These are phyloP conservation scores for Viola odorata DNA, from an alignment of 345 rosid genomes.

Conservation along the genomic window DNA sequence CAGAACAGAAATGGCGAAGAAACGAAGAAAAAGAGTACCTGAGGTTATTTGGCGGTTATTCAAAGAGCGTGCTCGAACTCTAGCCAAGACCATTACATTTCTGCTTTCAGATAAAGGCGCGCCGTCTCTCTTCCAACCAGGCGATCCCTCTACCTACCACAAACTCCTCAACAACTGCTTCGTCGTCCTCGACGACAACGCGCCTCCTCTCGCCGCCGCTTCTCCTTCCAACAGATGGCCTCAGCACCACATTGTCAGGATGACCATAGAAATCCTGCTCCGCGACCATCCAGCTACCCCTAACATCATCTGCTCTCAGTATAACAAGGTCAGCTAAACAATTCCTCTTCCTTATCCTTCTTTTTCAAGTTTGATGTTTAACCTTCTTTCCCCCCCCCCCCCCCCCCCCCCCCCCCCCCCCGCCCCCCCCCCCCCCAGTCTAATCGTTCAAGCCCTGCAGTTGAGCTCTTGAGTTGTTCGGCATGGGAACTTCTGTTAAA, in stretches of 20 bases:
- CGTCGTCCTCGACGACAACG: constrained; percentile 37
- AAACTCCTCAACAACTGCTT: constrained; percentile 49
- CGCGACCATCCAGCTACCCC: constrained; percentile 12
- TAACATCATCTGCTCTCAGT: constrained; percentile 49
- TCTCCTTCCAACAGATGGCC: constrained; percentile 37
- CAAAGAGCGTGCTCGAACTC: constrained; percentile 33
- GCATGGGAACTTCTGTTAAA: constrained; percentile 63
- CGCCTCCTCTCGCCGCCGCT: constrained; percentile 38
- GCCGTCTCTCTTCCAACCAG: constrained; percentile 40
- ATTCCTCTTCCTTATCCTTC: neutral
- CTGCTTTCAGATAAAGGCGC: constrained; percentile 16
- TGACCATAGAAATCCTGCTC: constrained; percentile 38
- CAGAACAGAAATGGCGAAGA: constrained; percentile 5
- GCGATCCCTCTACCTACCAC: constrained; percentile 53
- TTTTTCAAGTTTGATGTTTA: too few relatives aligned
- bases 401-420: too few relatives aligned
- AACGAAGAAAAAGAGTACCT: constrained; percentile 43
- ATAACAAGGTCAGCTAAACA: constrained; percentile 43
- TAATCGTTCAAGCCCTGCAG: constrained; percentile 36
- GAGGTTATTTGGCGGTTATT: constrained; percentile 50
- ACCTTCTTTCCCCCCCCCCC: too few relatives aligned
- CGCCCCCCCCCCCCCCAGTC: too few relatives aligned
- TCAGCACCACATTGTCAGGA: constrained; percentile 58
- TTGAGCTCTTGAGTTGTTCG: constrained; percentile 48
- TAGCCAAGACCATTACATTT: constrained; percentile 37